phyloP scores from a whole-genome alignment of 2,329 filamentous ascomycete species.

The Colletotrichum tanaceti region DNA sequence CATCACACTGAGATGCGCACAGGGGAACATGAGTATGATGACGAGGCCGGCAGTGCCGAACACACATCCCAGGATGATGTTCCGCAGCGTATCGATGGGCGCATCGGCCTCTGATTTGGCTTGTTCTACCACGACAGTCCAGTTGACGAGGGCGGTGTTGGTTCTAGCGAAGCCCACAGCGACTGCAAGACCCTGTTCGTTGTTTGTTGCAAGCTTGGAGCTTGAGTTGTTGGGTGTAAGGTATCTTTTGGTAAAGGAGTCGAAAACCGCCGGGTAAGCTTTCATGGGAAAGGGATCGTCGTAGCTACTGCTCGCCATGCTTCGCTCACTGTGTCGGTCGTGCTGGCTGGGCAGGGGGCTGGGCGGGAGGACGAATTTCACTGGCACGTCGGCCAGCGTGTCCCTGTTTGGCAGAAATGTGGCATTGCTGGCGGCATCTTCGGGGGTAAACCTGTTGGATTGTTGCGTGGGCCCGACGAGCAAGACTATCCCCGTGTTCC shows the following conservation, averaged over 20 bases:
- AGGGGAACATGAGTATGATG: conserved; percentile 77
- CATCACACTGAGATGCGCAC: conserved; percentile 83
- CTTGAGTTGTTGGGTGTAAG: conserved; percentile 73
- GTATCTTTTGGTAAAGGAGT: conserved; percentile 67
- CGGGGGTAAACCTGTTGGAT: conserved; percentile 72
- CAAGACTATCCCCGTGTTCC: conserved; percentile 75
- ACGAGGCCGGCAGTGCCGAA: conserved; percentile 84
- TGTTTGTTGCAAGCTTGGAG: conserved; percentile 73
- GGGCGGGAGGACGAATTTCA: conserved; percentile 73
- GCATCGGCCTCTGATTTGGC: conserved; percentile 77
- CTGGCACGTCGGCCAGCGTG: conserved; percentile 56
- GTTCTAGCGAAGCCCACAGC: conserved; percentile 85
- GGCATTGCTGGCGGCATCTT: conserved; percentile 58
- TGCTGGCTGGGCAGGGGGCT: conserved; percentile 50
- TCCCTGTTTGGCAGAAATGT: conserved; percentile 55
- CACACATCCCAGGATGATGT: conserved; percentile 84
- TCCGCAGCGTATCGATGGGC: conserved; percentile 79
- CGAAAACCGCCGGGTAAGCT: conserved; percentile 71
- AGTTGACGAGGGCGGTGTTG: conserved; percentile 76
- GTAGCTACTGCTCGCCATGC: conserved; percentile 55
- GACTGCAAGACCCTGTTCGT: conserved; percentile 77
- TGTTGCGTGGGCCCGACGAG: conserved; percentile 74
- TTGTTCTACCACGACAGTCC: conserved; percentile 86
- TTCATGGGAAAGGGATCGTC: conserved; percentile 66
- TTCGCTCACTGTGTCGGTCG: conserved; percentile 63